Evolutionary conservation across 768 basidiomycete genomes (phyloP), one percentile per base, ranked within the genome.

Genomic region (Gloeopeniophorella convolvens): DNA sequence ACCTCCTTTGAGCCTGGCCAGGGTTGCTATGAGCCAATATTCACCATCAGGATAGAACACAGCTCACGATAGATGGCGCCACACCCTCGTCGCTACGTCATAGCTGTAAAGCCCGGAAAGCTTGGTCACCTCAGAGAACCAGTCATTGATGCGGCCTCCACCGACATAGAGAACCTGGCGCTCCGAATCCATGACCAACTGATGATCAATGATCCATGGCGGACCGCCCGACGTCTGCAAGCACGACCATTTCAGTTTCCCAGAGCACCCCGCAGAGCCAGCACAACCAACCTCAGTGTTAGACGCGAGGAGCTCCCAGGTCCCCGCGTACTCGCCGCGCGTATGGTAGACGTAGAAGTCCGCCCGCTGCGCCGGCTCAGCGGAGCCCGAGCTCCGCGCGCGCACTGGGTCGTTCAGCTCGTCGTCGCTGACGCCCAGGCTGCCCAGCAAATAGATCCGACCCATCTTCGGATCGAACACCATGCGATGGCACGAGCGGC

Each of bases 401-500:
- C 41, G 40, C 11, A 39, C 13, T 5, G 53, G 18, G 1, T 51
- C 59, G 3, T 36, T 42, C 26, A 43, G 4, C 2, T 43, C 40
- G 28, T 51, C 48, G 26, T 84, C 82, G 23, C 66, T 67, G 51
- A 86, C 84, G 12, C 72, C 73, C 43, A 88, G 64, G 58, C 83
- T 69, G 12, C 88, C 88, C n/a, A 89, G 65, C 1, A 89, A 60
- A 62, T 86, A 90, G 16, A 90, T 82, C 49, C 70, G 72, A 2
- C 82, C 84, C 0, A 79, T 81, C 63, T 74, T 77, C n/a, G 71
- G 67, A 58, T 89, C 85, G 59, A 86, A 89, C 15, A 78, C 80
- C 82, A 89, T 88, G 67, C 85, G 87, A 60, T 89, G 89, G 60
- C 88, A 89, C 8, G 81, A 80, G 24, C 88, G 72, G 3, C 84